Conservation (phyloP, 1,284 basidiomycete genomes). For the Malassezia psittaci region DNA sequence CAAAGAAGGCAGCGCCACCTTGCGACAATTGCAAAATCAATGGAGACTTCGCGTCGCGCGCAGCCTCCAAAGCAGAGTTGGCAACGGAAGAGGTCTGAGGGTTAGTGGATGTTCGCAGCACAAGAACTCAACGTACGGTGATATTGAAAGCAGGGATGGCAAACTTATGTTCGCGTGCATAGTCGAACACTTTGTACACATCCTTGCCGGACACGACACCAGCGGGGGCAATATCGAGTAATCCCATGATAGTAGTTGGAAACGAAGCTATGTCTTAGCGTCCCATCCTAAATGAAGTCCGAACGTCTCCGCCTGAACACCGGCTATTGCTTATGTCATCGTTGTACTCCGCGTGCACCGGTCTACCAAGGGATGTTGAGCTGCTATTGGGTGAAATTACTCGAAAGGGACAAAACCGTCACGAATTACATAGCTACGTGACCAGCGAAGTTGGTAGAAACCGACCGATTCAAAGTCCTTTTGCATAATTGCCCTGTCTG, state of each 20-base stretch:
- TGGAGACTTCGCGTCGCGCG: conserved; percentile 75
- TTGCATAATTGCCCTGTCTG: conserved; percentile 34
- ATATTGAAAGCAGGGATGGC: conserved; percentile 48
- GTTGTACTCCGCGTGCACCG: too few species aligned
- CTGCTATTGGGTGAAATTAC: too few species aligned
- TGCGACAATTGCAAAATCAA: conserved; percentile 98
- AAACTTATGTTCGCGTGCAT: conserved; percentile 43
- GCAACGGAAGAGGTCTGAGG: conserved; percentile 35
- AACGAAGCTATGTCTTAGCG: background rate
- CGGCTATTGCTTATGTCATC: too few species aligned
- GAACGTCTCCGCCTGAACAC: too few species aligned
- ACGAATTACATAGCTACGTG: too few species aligned
- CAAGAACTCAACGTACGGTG: conserved; percentile 17
- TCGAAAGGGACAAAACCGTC: background rate
- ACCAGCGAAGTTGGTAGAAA: background rate
- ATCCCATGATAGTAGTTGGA: conserved; percentile 27
- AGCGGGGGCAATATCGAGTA: conserved; percentile 43
- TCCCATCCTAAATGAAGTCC: too few species aligned
- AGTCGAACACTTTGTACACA: conserved; percentile 47
- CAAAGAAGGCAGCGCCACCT: conserved; percentile 91
- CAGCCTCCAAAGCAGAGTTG: conserved; percentile 46
- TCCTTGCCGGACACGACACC: conserved; percentile 46
- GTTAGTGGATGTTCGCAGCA: background rate
- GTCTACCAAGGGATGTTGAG: too few species aligned
- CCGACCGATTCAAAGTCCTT: conserved; percentile 24